These are phyloP conservation scores for Liquidambar formosana DNA, from an alignment of 164 flowering plant genomes.

Conservation along the genomic window DNA sequence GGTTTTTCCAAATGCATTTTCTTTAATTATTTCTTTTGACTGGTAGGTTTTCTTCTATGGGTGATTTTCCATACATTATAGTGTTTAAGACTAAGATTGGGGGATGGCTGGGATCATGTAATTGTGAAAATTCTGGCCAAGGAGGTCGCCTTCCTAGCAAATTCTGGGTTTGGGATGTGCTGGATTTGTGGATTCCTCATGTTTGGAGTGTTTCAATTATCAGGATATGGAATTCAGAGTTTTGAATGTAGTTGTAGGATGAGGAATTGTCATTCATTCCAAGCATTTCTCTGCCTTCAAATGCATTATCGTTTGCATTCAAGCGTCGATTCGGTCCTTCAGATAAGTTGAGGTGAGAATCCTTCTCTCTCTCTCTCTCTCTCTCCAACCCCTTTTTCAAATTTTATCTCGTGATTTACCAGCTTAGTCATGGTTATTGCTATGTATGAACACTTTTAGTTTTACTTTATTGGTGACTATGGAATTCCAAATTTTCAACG, in stretches of 20 bases:
- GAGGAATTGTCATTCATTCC: conserved; percentile 81
- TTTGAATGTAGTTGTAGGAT: conserved; percentile 56
- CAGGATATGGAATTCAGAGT: conserved; percentile 10
- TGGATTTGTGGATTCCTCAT: neutral
- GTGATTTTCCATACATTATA: neutral
- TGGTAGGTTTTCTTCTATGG: neutral
- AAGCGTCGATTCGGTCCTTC: conserved; percentile 79
- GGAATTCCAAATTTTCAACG: no score
- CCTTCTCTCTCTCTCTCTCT: conserved; percentile 18
- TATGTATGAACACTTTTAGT: neutral
- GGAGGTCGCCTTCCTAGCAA: neutral
- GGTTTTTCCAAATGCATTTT: neutral
- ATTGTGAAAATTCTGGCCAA: neutral
- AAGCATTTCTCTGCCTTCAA: conserved; percentile 78
- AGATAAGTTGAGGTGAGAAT: conserved; percentile 78
- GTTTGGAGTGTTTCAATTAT: neutral
- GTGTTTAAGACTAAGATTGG: neutral
- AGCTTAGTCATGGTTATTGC: neutral
- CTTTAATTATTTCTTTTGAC: neutral
- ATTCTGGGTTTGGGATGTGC: neutral
- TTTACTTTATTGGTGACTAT: neutral
- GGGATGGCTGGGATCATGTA: neutral
- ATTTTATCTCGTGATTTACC: neutral
- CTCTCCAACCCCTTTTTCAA: neutral
- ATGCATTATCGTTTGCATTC: conserved; percentile 82